Conservation (phyloP, 176 grass and related monocot species). For the Oryza nivara region DNA sequence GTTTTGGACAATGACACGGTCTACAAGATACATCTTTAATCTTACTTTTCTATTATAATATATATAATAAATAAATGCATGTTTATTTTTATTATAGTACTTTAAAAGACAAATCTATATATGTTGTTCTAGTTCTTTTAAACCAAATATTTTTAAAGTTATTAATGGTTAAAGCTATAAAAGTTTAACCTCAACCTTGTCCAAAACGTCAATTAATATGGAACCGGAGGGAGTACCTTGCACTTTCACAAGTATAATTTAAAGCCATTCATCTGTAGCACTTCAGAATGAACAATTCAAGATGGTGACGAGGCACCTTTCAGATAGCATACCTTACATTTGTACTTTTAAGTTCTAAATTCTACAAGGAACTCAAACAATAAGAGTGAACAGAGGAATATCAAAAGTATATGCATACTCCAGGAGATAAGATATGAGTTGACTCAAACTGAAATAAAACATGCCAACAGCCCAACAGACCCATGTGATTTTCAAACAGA, state of each 20-base stretch:
- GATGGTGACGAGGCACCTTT: conserved; percentile 4
- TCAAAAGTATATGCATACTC: conserved; percentile 6
- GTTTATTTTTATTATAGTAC: no score
- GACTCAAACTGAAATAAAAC: neutral
- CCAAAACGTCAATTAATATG: no score
- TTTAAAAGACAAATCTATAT: no score
- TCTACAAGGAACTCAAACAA: conserved; percentile 14
- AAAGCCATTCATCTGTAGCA: conserved; percentile 1
- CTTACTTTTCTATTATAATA: no score
- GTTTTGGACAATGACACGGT: no score
- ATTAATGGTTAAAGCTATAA: no score
- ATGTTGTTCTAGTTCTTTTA: no score
- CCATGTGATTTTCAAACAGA: conserved; percentile 1
- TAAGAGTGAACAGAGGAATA: conserved; percentile 11
- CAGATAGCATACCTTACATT: conserved; percentile 16
- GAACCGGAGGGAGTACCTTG: neutral
- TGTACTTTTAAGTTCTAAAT: conserved; percentile 17
- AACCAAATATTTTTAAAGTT: no score
- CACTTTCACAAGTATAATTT: neutral
- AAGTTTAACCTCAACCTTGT: no score
- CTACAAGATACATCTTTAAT: no score
- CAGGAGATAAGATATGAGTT: neutral
- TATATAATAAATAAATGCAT: no score
- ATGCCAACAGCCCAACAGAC: neutral
- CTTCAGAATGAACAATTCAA: neutral